Evolutionary conservation across 148 eudicot genomes (phyloP).

Genomic region (Rhododendron molle): DNA sequence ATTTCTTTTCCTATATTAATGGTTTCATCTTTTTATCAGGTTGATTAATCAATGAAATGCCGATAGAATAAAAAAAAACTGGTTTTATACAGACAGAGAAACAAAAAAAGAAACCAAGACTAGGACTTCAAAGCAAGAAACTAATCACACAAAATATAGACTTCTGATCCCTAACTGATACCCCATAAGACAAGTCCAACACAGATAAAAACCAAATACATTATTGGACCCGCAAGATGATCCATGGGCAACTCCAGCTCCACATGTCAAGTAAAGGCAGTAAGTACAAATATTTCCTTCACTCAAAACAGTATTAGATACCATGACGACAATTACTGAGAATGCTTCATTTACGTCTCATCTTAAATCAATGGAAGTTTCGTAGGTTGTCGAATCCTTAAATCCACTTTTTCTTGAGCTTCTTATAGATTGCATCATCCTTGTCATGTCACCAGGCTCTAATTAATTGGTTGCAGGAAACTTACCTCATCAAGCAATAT

Average conservation of each 20-base stretch:
- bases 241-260: background rate
- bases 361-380: background rate
- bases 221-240: background rate
- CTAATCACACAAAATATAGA: background rate
- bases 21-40: background rate
- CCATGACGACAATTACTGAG: background rate
- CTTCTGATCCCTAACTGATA: background rate
- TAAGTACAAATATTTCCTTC: background rate
- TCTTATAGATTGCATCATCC: no score
- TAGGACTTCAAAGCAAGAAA: no score
- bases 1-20: no score
- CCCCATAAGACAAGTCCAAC: background rate
- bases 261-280: background rate
- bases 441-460: background rate
- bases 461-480: background rate
- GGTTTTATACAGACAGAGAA: background rate
- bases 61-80: no score
- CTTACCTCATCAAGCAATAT: slow-evolving; percentile 77
- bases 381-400: background rate
- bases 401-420: background rate
- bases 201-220: background rate
- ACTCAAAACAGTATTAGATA: background rate
- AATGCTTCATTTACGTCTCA: background rate
- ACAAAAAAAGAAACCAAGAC: background rate
- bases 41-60: no score